Conservation (phyloP, 2,329 filamentous ascomycete species). For the Penicillium sp. region DNA sequence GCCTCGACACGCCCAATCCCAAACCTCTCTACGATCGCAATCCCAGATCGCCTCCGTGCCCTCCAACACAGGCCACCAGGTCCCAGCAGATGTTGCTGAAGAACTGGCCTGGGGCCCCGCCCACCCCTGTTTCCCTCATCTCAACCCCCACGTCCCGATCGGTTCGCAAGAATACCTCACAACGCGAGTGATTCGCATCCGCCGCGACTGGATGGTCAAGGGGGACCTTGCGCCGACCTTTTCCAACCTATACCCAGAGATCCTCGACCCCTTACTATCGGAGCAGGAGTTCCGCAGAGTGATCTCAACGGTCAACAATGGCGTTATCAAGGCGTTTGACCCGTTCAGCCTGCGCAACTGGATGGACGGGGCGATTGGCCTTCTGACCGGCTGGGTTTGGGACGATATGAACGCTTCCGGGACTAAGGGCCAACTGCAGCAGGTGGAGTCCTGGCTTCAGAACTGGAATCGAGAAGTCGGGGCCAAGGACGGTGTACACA, state of each 20-base stretch:
- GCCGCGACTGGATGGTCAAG: conserved; percentile 85
- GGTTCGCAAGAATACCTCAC: conserved; percentile 73
- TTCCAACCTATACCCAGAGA: conserved; percentile 94
- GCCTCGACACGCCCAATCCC: conserved; percentile 45
- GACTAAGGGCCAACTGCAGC: conserved; percentile 71
- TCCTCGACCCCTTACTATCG: conserved; percentile 81
- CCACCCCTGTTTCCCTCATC: conserved; percentile 92
- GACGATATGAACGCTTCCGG: conserved; percentile 82
- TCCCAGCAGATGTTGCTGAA: conserved; percentile 59
- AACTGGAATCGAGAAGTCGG: conserved; percentile 76
- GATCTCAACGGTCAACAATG: conserved; percentile 79
- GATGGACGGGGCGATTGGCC: conserved; percentile 76
- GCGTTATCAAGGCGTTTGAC: conserved; percentile 76
- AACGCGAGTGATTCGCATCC: conserved; percentile 89
- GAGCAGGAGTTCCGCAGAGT: conserved; percentile 86
- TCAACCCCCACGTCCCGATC: conserved; percentile 86
- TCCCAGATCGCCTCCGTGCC: conserved; percentile 45
- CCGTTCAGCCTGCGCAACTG: conserved; percentile 78
- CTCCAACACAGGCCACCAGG: conserved; percentile 37
- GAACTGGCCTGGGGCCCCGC: conserved; percentile 88
- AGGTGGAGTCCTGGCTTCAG: conserved; percentile 80
- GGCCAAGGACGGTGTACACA: conserved; percentile 66
- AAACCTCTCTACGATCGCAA: conserved; percentile 46
- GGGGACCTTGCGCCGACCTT: conserved; percentile 93
- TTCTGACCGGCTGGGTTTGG: conserved; percentile 92